These are phyloP conservation scores for Tricladium varicosporioides DNA, from an alignment of 2,329 filamentous ascomycete genomes.

Conservation along the genomic window DNA sequence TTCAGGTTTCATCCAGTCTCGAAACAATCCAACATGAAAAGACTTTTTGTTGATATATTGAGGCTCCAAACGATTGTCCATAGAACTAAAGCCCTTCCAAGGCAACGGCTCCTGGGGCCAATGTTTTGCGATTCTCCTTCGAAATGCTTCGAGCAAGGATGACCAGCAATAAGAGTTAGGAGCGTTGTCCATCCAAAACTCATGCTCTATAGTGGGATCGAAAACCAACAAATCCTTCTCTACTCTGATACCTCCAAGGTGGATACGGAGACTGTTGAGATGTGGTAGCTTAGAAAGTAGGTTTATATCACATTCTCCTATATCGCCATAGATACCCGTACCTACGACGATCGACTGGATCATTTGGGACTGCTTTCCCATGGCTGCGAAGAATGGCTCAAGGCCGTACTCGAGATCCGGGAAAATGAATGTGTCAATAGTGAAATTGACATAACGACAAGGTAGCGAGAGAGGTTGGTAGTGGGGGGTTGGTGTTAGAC, in stretches of 20 bases:
- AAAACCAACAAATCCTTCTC: background rate
- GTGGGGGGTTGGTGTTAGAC: background rate
- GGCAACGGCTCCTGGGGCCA: background rate
- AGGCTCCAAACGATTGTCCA: background rate
- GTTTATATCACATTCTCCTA: background rate
- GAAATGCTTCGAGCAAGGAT: background rate
- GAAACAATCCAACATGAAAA: background rate
- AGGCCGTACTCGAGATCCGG: background rate
- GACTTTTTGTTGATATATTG: background rate
- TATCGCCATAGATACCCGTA: background rate
- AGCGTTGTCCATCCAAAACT: background rate
- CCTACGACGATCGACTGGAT: background rate
- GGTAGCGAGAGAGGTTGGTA: background rate
- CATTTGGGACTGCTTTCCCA: background rate
- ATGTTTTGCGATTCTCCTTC: background rate
- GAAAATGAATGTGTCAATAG: conserved; percentile 1
- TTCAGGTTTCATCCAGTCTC: background rate
- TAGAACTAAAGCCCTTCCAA: background rate
- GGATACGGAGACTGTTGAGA: conserved; percentile 1
- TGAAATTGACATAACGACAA: background rate
- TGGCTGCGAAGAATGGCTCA: background rate
- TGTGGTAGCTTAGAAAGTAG: conserved; percentile 1
- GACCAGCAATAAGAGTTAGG: background rate
- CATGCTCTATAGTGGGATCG: background rate
- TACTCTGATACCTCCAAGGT: background rate